Base-by-base conservation (phyloP, 208 protist genomes). In the Plasmodiophora brassicae region DNA sequence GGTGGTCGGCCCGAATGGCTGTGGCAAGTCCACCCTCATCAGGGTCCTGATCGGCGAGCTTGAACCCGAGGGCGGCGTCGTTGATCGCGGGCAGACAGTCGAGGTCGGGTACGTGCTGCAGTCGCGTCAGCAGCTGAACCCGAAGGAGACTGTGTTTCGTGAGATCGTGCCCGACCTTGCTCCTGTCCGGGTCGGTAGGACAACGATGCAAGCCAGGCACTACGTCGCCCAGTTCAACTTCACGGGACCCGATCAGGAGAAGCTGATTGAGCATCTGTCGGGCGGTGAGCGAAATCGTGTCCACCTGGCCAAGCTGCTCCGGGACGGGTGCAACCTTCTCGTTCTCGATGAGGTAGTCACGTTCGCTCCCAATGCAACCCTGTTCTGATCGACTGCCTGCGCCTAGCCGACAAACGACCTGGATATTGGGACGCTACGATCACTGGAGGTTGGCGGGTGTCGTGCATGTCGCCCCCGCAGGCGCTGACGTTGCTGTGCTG, bases 391-490 rank as follows among this genome's bases (percentile, higher is more conserved):
- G 41, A 36, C 5, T 78, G 32, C 41, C 41, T 32, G 10, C 32
- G 92, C 93, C 89, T 91, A 94, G 85, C 92, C 92, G n/a, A 93
- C 92, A 0, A 94, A 94, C 85, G 92, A 94, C 86, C 87, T 94
- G 20, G 92, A 94, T 84, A 91, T 94, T 0, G 57, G 88, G 41
- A 89, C 91, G 14, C 85, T 93, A 1, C 83, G 91, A 84, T 90
- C 87, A 53, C 71, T 94, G 0, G 92, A 94, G 85, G 89, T 92
- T 39, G 35, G n/a, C 32, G 28, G 45, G 28, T 46, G 32, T 85
- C 25, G 25, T 35, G 1, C 5, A 35, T 85, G 39, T 8, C 10
- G 38, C 38, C 38, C 38, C 28, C 83, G n/a, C 38, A 5, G 1
- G 10, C 25, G 25, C 28, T 5, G 41, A 28, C 39, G n/a, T 5